Evolutionary conservation across 768 basidiomycete species (phyloP), one percentile per base, ranked within the genome.

Genomic region (Mycena alexandri): DNA sequence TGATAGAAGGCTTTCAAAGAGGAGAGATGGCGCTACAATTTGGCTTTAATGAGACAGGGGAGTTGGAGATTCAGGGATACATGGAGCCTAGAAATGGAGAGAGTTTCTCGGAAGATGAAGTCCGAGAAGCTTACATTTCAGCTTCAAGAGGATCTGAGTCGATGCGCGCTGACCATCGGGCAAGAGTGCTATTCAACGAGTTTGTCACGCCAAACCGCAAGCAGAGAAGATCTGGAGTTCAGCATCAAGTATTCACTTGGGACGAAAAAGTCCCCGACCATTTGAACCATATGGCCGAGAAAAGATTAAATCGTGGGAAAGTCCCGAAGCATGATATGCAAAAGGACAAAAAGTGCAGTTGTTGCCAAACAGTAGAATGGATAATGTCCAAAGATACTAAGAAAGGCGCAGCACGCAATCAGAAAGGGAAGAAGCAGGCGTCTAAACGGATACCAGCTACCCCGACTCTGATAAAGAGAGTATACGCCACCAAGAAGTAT

Each of bases 11-110:
- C 29, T 29, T 19, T 33, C 50, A 52, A 29, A 29, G 29, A 52
- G 25, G 25, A 52, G 50, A 52, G 17, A 16, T 52, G 16, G 50
- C 50, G 17, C 14, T 52, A 16, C 10, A 52, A 8, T 52, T 52
- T 10, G 29, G 50, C 2, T 52, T 52, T 14, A 52, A 33, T 10
- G 17, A 14, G 13, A 16, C 14, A 33, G 16, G 16, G 0, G 50
- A 52, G 16, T 38, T 73, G 21, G 47, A 63, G 33, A 43, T 68
- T 38, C 22, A 60, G n/a, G 46, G 41, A 38, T 61, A 50, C 34
- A 14, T 42, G 10, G 36, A 50, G 19, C 29, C 53, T 9, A 17
- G 6, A 36, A 50, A 55, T 11, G 55, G 50, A 17, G 33, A 33
- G 22, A 24, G n/a, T 19, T 36, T 52, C 25, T 5, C 3, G 2